These are phyloP conservation scores for Cutaneotrichosporon sp. DNA, from an alignment of 1,284 basidiomycete species.

Conservation along the genomic window DNA sequence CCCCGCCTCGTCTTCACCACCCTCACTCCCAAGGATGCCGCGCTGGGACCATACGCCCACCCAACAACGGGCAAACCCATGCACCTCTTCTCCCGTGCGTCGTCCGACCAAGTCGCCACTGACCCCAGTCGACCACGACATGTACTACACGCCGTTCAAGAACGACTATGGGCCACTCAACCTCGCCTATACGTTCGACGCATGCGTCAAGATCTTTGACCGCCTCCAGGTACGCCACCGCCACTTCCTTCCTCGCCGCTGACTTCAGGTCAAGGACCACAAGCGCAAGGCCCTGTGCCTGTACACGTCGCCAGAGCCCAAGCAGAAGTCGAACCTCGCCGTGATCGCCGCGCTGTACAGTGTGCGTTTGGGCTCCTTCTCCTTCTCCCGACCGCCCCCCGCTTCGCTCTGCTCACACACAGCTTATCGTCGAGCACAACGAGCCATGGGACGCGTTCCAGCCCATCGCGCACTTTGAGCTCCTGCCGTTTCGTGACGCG, in stretches of 20 bases:
- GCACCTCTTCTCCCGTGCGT: conserved; percentile 40
- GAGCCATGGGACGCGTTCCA: conserved; percentile 95
- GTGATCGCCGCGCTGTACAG: conserved; percentile 84
- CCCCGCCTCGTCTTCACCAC: conserved; percentile 49
- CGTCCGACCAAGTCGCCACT: conserved; percentile 58
- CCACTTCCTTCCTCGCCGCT: not conserved
- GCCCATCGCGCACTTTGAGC: conserved; percentile 84
- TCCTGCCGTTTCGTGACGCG: conserved; percentile 95
- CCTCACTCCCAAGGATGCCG: conserved; percentile 31
- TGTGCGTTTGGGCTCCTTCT: too few species aligned
- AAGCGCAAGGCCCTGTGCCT: conserved; percentile 64
- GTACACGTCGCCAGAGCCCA: conserved; percentile 82
- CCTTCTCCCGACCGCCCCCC: not conserved
- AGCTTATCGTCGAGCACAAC: conserved; percentile 92
- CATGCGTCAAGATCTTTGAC: conserved; percentile 89
- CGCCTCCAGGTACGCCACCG: conserved; percentile 74
- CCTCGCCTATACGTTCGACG: conserved; percentile 87
- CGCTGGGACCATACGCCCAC: conserved; percentile 35
- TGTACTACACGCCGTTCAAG: conserved; percentile 91
- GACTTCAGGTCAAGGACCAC: conserved; percentile 64
- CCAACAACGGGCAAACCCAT: conserved; percentile 34
- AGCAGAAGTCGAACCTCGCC: conserved; percentile 89
- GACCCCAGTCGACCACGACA: conserved; percentile 66
- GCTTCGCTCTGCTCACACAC: conserved; percentile 14
- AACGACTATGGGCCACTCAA: conserved; percentile 95